phyloP scores from a whole-genome alignment of 805 yeast genomes.

The Candida orba region DNA sequence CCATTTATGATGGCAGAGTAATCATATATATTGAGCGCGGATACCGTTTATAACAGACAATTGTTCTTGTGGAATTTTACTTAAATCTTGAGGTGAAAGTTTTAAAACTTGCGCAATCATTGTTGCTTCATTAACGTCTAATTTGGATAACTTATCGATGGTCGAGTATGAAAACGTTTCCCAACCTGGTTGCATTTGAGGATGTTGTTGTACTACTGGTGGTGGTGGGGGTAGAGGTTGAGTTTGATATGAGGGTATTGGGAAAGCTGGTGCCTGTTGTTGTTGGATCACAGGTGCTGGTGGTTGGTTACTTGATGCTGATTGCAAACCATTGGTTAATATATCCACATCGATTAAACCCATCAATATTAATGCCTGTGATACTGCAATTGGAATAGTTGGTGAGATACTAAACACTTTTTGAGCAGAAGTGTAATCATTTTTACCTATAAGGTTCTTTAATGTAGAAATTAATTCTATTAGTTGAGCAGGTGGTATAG shows the following conservation, averaged over 20 bases:
- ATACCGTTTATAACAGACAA: slow-evolving; percentile 2
- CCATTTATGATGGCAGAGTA: too few relatives aligned
- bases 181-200: slow-evolving; percentile 7
- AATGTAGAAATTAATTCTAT: slow-evolving; percentile 63
- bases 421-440: slow-evolving; percentile 36
- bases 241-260: neutral
- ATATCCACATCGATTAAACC: slow-evolving; percentile 66
- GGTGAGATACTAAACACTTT: slow-evolving; percentile 48
- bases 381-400: slow-evolving; percentile 55
- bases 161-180: slow-evolving; percentile 6
- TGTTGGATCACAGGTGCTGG: neutral
- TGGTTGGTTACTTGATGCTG: neutral
- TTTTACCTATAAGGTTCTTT: slow-evolving; percentile 35
- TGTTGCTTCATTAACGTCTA: slow-evolving; percentile 3
- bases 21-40: slow-evolving; percentile 3
- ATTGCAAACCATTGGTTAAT: slow-evolving; percentile 44
- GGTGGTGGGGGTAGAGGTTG: neutral
- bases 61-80: slow-evolving; percentile 4
- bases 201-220: slow-evolving; percentile 1
- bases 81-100: slow-evolving; percentile 4
- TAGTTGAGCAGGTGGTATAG: slow-evolving; percentile 63
- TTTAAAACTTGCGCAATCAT: slow-evolving; percentile 9
- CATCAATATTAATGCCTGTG: slow-evolving; percentile 71
- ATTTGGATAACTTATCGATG: slow-evolving; percentile 1
- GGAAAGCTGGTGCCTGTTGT: neutral